Base-by-base conservation (phyloP, 2,329 filamentous ascomycete species). In the Colletotrichum shisoi region DNA sequence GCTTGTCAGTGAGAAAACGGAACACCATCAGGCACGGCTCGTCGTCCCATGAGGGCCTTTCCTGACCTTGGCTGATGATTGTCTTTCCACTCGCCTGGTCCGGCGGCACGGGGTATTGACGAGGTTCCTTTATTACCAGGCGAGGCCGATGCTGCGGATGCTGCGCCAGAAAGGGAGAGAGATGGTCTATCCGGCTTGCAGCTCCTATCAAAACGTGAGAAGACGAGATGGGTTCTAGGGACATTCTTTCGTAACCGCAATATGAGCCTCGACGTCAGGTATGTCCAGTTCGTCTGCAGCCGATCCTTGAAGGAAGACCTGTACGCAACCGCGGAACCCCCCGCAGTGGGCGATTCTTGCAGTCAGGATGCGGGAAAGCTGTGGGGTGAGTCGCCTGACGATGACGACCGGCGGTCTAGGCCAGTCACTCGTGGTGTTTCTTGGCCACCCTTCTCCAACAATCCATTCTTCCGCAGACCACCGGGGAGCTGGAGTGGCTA, bases 341-440 rank as follows among this genome's bases (percentile, higher is more conserved):
- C 40, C 24, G n/a, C 53, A 37, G 31, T n/a, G 39, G 31, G 42
- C 19, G 57, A 46, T 59, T 24, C 19, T 21, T 37, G 5, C 27
- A 19, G 24, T 13, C 4, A 31, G 4, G 19, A 40, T 46, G 46
- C 27, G 2, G 46, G 53, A 42, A 42, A 63, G 27, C 45, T 54
- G 59, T 67, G 61, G 61, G 49, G 48, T 60, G 61, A n/a, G n/a
- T n/a, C n/a, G n/a, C n/a, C n/a, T n/a, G n/a, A 64, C 49, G 24
- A 67, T 51, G 54, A 67, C 24, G 49, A 51, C 44, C 63, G 48
- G 42, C 63, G 48, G 42, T 59, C 49, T 39, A 39, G 53, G 60
- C 64, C 19, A 24, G 34, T 53, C 17, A 44, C 11, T 21, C 31
- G n/a, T 21, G n/a, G 37, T 45, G 27, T 39, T 13, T 56, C 37